phyloP scores from a whole-genome alignment of 768 basidiomycete species.

The Hemileccinum impolitum region DNA sequence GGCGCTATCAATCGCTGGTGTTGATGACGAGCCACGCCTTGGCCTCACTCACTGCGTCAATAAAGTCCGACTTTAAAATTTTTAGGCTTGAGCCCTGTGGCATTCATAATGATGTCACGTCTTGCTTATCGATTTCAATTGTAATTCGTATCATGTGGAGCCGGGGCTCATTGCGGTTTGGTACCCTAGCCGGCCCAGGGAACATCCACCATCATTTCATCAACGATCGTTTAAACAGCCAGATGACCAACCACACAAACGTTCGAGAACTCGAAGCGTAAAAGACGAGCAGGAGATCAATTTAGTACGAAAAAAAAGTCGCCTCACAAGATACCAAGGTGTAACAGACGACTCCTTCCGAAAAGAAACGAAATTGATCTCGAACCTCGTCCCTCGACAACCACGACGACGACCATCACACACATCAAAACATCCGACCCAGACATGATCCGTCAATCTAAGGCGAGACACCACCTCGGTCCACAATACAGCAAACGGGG shows the following conservation, averaged over 20 bases:
- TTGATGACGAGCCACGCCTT: too few relatives aligned
- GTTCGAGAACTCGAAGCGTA: not conserved
- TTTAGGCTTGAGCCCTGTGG: too few relatives aligned
- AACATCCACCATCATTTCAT: not conserved
- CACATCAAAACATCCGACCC: slow-evolving; percentile 6
- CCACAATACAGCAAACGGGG: slow-evolving; percentile 13
- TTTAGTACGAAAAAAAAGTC: not conserved
- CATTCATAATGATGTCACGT: too few relatives aligned
- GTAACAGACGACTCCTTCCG: not conserved
- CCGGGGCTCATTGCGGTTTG: too few relatives aligned
- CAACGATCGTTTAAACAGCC: too few relatives aligned
- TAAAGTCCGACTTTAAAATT: too few relatives aligned
- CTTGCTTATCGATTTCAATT: too few relatives aligned
- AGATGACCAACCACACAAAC: not conserved
- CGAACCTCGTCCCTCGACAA: slow-evolving; percentile 7
- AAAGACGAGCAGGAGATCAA: not conserved
- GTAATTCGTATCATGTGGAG: too few relatives aligned
- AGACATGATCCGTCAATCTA: slow-evolving; percentile 14
- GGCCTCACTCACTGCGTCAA: too few relatives aligned
- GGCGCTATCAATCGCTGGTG: too few relatives aligned
- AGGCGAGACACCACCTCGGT: slow-evolving; percentile 15
- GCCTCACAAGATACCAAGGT: slow-evolving; percentile 7
- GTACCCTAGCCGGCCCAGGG: too few relatives aligned
- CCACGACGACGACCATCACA: not conserved
- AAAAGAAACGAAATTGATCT: slow-evolving; percentile 10